Percentiles rank a stretch among this genome's conserved stretches.
Conservation (phyloP, 208 protist species). For the Trichomonas tenax region DNA sequence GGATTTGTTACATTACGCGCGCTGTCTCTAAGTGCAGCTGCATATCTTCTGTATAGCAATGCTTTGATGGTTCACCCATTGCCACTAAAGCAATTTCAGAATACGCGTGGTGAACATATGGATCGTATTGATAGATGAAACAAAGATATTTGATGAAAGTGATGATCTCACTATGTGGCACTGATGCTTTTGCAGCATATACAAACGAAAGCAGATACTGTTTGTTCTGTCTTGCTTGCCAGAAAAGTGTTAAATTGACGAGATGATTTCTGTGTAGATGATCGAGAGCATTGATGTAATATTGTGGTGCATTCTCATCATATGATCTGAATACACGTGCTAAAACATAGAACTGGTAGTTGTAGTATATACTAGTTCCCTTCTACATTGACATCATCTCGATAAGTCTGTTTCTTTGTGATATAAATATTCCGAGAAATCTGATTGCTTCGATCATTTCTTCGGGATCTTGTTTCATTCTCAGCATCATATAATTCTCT, state of each 20-base stretch:
- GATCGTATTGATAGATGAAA: not conserved
- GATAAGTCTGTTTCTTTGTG: not conserved
- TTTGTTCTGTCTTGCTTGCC: not conserved
- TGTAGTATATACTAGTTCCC: not conserved
- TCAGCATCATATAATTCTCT: not conserved
- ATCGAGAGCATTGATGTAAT: not conserved
- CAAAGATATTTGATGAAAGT: not conserved
- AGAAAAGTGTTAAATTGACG: not conserved
- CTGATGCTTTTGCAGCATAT: not conserved
- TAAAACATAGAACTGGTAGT: not conserved
- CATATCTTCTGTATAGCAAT: not conserved
- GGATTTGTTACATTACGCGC: not conserved
- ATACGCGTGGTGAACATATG: not conserved
- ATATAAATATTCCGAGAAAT: not conserved
- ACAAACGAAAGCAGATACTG: not conserved
- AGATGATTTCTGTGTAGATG: not conserved
- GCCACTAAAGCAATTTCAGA: not conserved
- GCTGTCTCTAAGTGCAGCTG: not conserved
- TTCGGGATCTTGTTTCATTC: not conserved
- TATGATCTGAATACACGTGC: not conserved
- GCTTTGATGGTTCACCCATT: not conserved
- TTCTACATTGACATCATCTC: not conserved
- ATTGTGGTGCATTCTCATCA: not conserved
- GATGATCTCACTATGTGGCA: not conserved
- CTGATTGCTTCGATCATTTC: not conserved